A percentile compares a stretch with the other conserved stretches of the same genome.
These are phyloP conservation scores for Apiotrichum akiyoshidainum DNA, from an alignment of 1,284 basidiomycete genomes.

Conservation along the genomic window DNA sequence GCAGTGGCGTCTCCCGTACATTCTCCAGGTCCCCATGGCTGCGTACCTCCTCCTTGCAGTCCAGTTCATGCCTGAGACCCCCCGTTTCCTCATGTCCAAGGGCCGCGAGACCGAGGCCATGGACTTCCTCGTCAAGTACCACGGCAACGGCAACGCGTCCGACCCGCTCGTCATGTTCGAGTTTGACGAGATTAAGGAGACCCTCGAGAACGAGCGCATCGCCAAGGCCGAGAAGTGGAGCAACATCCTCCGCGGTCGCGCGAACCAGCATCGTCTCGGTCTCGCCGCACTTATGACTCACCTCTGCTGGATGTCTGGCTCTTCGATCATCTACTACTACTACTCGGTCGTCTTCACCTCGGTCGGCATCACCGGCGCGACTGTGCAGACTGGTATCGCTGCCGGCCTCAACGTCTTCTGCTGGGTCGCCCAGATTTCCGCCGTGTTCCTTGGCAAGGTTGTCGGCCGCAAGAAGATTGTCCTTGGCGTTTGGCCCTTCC, in stretches of 20 bases:
- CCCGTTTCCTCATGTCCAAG: slow-evolving; percentile 45
- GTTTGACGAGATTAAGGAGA: slow-evolving; percentile 71
- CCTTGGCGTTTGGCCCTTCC: slow-evolving; percentile 46
- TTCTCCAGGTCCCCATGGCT: slow-evolving; percentile 47
- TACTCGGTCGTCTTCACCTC: slow-evolving; percentile 45
- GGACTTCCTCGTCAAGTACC: slow-evolving; percentile 71
- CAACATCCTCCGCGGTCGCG: slow-evolving; percentile 33
- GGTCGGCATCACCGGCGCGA: slow-evolving; percentile 49
- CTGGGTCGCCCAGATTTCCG: slow-evolving; percentile 47
- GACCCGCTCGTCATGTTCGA: slow-evolving; percentile 71
- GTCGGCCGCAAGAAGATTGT: slow-evolving; percentile 46
- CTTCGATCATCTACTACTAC: slow-evolving; percentile 52
- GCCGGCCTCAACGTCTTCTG: slow-evolving; percentile 50
- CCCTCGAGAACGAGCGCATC: slow-evolving; percentile 64
- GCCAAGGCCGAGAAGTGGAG: slow-evolving; percentile 49
- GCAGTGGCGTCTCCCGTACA: slow-evolving; percentile 49
- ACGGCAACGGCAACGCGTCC: slow-evolving; percentile 65
- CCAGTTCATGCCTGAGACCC: slow-evolving; percentile 52
- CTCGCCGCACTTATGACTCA: slow-evolving; percentile 49
- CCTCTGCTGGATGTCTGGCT: slow-evolving; percentile 32
- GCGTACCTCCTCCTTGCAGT: slow-evolving; percentile 49
- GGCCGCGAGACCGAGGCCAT: slow-evolving; percentile 64
- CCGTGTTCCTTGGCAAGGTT: slow-evolving; percentile 37
- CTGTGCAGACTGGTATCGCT: slow-evolving; percentile 50
- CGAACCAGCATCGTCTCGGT: slow-evolving; percentile 44